Conservation (phyloP, 805 yeast genomes). For the Isabelozyma gotoi region DNA sequence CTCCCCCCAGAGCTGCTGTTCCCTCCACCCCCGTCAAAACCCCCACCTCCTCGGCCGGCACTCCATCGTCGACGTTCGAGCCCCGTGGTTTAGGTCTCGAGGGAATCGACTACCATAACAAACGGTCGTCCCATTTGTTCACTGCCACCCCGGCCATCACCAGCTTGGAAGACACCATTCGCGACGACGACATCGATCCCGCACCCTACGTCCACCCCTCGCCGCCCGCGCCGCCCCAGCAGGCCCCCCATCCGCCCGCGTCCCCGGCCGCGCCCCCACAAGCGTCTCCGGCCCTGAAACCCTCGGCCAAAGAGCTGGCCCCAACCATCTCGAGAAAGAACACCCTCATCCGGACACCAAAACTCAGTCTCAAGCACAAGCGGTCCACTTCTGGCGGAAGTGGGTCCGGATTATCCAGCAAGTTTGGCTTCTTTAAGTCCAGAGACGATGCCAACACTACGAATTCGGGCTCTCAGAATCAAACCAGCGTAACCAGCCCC, state of each 20-base stretch:
- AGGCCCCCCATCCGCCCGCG: no score
- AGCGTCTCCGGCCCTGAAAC: no score
- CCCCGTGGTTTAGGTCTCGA: slow-evolving; percentile 41
- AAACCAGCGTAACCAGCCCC: not conserved
- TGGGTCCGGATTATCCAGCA: slow-evolving; percentile 17
- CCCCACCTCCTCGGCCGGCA: slow-evolving; percentile 3
- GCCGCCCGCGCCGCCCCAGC: slow-evolving; percentile 1
- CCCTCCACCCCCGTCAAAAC: slow-evolving; percentile 23
- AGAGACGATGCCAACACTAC: no score
- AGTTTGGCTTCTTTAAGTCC: slow-evolving; percentile 34
- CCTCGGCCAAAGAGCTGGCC: no score
- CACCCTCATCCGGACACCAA: slow-evolving; percentile 30
- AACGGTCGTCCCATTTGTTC: slow-evolving; percentile 2
- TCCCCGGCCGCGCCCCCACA: no score
- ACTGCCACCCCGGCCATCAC: slow-evolving; percentile 34
- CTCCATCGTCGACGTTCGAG: slow-evolving; percentile 12
- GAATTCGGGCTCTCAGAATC: not conserved
- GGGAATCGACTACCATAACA: slow-evolving; percentile 26
- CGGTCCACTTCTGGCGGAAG: slow-evolving; percentile 39
- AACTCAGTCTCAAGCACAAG: slow-evolving; percentile 37
- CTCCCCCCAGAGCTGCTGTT: slow-evolving; percentile 38
- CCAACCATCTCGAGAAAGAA: slow-evolving; percentile 29
- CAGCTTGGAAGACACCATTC: slow-evolving; percentile 26
- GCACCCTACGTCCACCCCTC: no score
- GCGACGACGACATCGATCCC: slow-evolving; percentile 1